phyloP scores from a whole-genome alignment of 371 early-diverging fungal genomes.

The Mortierella sp. region DNA sequence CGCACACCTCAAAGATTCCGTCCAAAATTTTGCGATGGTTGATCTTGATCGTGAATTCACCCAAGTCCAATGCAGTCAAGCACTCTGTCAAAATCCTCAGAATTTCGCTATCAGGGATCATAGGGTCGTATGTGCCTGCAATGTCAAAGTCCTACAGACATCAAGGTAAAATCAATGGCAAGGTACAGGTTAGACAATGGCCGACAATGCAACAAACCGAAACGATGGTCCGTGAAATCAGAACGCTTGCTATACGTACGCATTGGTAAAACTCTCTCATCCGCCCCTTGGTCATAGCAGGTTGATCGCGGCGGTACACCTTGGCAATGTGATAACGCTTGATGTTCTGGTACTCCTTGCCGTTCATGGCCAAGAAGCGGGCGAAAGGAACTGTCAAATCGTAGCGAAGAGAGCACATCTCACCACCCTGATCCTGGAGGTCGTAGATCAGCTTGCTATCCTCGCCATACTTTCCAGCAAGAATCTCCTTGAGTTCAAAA shows the following conservation, averaged over 20 bases:
- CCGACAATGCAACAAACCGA: no score
- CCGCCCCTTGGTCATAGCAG: constrained; percentile 97
- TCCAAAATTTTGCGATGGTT: constrained; percentile 98
- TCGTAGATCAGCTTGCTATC: constrained; percentile 99
- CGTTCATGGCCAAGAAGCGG: constrained; percentile 96
- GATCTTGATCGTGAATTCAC: constrained; percentile 90
- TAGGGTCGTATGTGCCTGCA: constrained; percentile 94
- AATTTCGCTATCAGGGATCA: constrained; percentile 98
- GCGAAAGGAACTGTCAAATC: constrained; percentile 99
- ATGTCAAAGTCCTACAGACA: constrained; percentile 94
- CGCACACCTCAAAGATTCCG: constrained; percentile 95
- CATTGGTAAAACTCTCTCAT: constrained; percentile 99
- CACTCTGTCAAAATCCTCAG: constrained; percentile 89
- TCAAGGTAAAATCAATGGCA: not conserved
- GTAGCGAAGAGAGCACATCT: constrained; percentile 96
- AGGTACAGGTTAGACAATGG: not conserved
- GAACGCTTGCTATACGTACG: constrained; percentile 65
- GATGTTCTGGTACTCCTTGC: constrained; percentile 83
- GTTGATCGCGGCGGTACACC: constrained; percentile 99
- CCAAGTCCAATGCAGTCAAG: constrained; percentile 80
- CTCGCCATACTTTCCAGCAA: constrained; percentile 99
- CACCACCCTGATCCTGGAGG: constrained; percentile 98
- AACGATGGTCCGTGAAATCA: no score
- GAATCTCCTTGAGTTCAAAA: constrained; percentile 98
- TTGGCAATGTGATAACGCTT: constrained; percentile 99